These are phyloP conservation scores for Aureobasidium pullulans DNA, from an alignment of 2,329 filamentous ascomycete genomes.

Conservation along the genomic window DNA sequence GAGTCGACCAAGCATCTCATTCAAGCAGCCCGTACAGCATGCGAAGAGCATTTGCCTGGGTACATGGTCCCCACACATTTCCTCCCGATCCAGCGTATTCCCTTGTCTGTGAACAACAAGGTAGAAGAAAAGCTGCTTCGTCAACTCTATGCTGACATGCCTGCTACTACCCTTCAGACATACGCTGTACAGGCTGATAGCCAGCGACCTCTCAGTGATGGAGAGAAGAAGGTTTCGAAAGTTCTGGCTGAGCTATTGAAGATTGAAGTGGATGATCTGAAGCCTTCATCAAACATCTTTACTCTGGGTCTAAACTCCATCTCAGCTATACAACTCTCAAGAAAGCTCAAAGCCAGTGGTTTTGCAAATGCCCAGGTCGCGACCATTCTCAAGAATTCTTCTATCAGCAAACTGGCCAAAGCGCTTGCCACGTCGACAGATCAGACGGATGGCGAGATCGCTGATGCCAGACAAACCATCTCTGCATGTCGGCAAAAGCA, in stretches of 20 bases:
- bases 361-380: constrained; percentile 56
- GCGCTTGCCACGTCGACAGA: constrained; percentile 22
- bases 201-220: constrained; percentile 25
- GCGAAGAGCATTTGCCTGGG: constrained; percentile 60
- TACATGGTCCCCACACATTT: constrained; percentile 93
- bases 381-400: constrained; percentile 54
- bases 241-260: constrained; percentile 49
- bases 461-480: constrained; percentile 53
- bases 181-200: constrained; percentile 22
- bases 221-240: constrained; percentile 43
- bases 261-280: constrained; percentile 38
- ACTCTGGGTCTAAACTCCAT: constrained; percentile 86
- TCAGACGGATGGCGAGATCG: constrained; percentile 24
- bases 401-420: constrained; percentile 34
- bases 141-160: constrained; percentile 55
- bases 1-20: constrained; percentile 29
- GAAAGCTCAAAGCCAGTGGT: constrained; percentile 55
- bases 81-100: constrained; percentile 62
- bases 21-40: constrained; percentile 51
- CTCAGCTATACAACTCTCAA: constrained; percentile 64
- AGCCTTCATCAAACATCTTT: constrained; percentile 61
- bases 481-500: constrained; percentile 59
- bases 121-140: constrained; percentile 66
- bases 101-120: constrained; percentile 84
- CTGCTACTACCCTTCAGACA: constrained; percentile 53